Percentiles rank a stretch among this genome's conserved stretches.
Evolutionary conservation across 1,284 basidiomycete species (phyloP).

Genomic region (Laetiporus sulphureus): DNA sequence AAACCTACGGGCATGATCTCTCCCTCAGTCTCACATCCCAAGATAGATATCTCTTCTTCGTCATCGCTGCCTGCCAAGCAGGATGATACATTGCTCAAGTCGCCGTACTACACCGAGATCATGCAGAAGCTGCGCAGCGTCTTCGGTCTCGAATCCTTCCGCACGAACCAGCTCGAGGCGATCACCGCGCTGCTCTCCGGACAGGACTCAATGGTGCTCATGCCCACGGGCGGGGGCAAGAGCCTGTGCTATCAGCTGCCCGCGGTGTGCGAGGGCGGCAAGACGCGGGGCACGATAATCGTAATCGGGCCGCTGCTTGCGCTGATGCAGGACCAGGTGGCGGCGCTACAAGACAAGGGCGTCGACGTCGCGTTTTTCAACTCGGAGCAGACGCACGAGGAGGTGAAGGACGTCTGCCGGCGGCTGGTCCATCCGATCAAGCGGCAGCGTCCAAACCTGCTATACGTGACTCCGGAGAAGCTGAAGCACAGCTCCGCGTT

Average conservation of each 20-base stretch:
- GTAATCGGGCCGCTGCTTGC: conserved; percentile 90
- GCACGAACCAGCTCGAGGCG: conserved; percentile 83
- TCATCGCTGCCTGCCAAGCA: conserved; percentile 1
- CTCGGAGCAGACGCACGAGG: conserved; percentile 40
- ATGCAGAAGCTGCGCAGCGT: conserved; percentile 51
- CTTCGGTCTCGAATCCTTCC: conserved; percentile 71
- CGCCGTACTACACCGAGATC: conserved; percentile 52
- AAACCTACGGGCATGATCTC: no score
- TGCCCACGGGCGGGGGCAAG: conserved; percentile 97
- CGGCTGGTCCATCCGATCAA: conserved; percentile 32
- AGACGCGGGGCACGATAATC: conserved; percentile 78
- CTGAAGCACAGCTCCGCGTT: conserved; percentile 60
- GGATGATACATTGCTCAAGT: conserved; percentile 9
- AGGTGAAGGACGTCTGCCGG: conserved; percentile 30
- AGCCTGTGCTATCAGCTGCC: conserved; percentile 85
- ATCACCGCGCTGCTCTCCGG: conserved; percentile 79
- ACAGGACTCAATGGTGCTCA: conserved; percentile 88
- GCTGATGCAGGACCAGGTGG: conserved; percentile 89
- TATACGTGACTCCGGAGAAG: conserved; percentile 96
- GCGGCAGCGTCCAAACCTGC: conserved; percentile 49
- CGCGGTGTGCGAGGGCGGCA: conserved; percentile 71
- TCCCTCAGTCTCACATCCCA: no score
- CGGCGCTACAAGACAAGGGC: conserved; percentile 55
- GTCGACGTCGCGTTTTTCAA: conserved; percentile 74
- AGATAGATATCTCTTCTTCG: neutral